phyloP scores from a whole-genome alignment of 2,329 filamentous ascomycete species.

The Eutypella sp. region DNA sequence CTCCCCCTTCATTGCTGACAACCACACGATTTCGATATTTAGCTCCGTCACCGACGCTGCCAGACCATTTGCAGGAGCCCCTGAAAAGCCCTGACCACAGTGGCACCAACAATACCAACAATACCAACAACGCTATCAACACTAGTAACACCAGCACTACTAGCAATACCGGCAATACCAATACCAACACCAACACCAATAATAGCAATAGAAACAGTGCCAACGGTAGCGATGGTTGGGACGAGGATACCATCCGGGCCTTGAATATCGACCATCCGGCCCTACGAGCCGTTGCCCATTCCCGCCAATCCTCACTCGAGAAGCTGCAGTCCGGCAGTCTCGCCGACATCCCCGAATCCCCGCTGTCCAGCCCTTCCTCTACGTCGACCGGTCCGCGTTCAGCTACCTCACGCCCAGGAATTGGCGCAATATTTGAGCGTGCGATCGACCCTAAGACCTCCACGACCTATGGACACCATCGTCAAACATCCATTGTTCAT shows the following conservation, averaged over 20 bases:
- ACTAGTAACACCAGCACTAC: constrained; percentile 30
- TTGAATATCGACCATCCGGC: constrained; percentile 34
- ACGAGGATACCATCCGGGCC: constrained; percentile 49
- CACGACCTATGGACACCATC: constrained; percentile 74
- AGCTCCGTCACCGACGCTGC: constrained; percentile 58
- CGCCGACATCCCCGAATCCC: constrained; percentile 27
- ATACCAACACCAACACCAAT: not conserved
- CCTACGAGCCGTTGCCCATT: constrained; percentile 43
- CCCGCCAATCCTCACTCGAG: constrained; percentile 55
- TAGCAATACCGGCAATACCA: constrained; percentile 30
- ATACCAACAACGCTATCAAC: constrained; percentile 35
- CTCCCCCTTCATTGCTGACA: constrained; percentile 18
- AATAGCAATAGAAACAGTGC: constrained; percentile 25
- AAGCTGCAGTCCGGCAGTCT: constrained; percentile 38
- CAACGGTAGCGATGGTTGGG: constrained; percentile 34
- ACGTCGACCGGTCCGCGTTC: constrained; percentile 36
- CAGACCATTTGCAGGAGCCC: constrained; percentile 49
- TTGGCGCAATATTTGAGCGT: constrained; percentile 44
- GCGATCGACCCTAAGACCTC: constrained; percentile 51
- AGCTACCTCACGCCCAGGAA: constrained; percentile 34
- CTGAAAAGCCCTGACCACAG: constrained; percentile 35
- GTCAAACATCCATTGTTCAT: constrained; percentile 96
- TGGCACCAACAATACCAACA: not conserved
- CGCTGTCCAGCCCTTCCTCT: constrained; percentile 22
- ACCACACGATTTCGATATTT: constrained; percentile 18